Evolutionary conservation across 495 filamentous ascomycete species (phyloP), one percentile per base, ranked within the genome.

Genomic region (Neohortaea acidophila): DNA sequence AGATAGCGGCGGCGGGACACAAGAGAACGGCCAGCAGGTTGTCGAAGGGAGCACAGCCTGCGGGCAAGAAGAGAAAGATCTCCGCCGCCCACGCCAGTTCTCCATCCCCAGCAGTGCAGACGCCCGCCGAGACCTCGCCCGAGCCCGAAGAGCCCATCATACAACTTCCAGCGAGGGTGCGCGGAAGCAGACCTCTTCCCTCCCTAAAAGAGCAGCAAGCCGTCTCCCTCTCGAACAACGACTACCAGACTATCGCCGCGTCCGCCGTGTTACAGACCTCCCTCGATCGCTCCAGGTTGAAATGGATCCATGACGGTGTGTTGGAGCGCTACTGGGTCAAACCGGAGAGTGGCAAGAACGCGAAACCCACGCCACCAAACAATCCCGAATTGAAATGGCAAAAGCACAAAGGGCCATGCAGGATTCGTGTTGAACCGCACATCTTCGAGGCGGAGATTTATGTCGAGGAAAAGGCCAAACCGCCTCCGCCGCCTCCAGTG

Each of bases 261-360:
- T 94, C 87, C 58, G 83, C 80, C 34, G 81, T 99, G 5, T 66
- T 96, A 33, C 67, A 77, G 34, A 73, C 81, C 36, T 86, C 91
- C 3, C 67, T 99, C 13, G 65, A 77, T 33, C 73, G 82, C 36
- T 96, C 91, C 33, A 82, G 83, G 38, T 71, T 78, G 48, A 79
- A 75, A 72, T 96, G 91, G 91, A 68, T 84, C 7, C 76, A 56
- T 38, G 84, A 92, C 46, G 79, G 81, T 13, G 76, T 94, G 24
- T 81, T 99, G 43, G 84, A 89, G 44, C 81, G 80, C 48, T 96
- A 91, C 58, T 94, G 86, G 79, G 79, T 79, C 9, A 93, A 94
- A 50, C 84, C 85, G 17, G 44, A 50, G 19, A 38, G 41, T 2
- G 49, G 50, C 10, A 61, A 58, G 47, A 51, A 54, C 34, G 43